Conservation (phyloP, 1,139 yeast genomes). For the Candida freyschussii region DNA sequence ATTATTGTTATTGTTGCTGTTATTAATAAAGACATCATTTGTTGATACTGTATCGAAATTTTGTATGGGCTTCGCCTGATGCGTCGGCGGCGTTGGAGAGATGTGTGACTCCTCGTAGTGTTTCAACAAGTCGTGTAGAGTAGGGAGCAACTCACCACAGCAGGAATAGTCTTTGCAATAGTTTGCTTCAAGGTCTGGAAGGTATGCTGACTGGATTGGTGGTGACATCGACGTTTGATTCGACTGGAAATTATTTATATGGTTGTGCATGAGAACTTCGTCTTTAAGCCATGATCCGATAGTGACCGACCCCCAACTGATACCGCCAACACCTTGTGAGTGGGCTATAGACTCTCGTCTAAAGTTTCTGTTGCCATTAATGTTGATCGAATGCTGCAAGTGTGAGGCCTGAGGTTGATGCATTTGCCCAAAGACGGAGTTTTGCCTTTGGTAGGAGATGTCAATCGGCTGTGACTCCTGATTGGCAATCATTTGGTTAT, state of each 20-base stretch:
- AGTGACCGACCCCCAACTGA: constrained; percentile 95
- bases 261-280: constrained; percentile 52
- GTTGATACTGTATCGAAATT: constrained; percentile 44
- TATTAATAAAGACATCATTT: constrained; percentile 25
- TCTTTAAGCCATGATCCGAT: constrained; percentile 96
- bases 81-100: constrained; percentile 60
- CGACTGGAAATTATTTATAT: constrained; percentile 8
- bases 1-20: constrained; percentile 21
- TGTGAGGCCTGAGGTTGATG: constrained; percentile 6
- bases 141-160: constrained; percentile 89
- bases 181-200: constrained; percentile 91
- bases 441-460: constrained; percentile 23
- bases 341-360: constrained; percentile 92
- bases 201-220: constrained; percentile 66
- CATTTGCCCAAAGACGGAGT: constrained; percentile 16
- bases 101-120: constrained; percentile 98
- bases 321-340: constrained; percentile 96
- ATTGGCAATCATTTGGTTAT: constrained; percentile 19
- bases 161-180: constrained; percentile 96
- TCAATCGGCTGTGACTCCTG: constrained; percentile 24
- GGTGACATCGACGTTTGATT: constrained; percentile 44
- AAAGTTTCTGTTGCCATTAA: constrained; percentile 40
- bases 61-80: constrained; percentile 35
- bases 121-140: constrained; percentile 84
- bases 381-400: constrained; percentile 15